Percentiles rank a stretch among this genome's conserved stretches.
Evolutionary conservation across 2,329 filamentous ascomycete genomes (phyloP).

Genomic region (Aspergillus calidoustus): DNA sequence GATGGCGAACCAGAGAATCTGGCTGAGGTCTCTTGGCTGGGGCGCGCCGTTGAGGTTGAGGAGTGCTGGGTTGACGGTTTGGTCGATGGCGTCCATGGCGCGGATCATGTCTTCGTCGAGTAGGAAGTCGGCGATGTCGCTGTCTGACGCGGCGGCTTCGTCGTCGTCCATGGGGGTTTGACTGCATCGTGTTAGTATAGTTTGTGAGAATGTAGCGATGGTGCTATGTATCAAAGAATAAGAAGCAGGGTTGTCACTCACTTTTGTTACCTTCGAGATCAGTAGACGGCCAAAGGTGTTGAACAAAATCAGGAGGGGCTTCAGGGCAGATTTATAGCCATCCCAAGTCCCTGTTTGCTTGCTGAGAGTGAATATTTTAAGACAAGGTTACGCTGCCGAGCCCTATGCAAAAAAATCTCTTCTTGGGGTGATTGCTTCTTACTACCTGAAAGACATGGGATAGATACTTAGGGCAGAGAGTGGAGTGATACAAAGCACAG

Average conservation of each 20-base stretch:
- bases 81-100: neutral
- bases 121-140: neutral
- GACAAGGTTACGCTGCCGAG: neutral
- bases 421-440: neutral
- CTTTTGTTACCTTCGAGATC: neutral
- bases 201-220: neutral
- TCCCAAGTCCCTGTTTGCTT: neutral
- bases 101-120: neutral
- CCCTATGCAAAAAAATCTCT: neutral
- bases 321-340: neutral
- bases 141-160: neutral
- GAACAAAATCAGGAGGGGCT: neutral
- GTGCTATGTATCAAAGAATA: neutral
- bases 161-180: neutral
- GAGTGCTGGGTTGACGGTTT: neutral
- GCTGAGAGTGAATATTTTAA: neutral
- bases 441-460: neutral
- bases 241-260: neutral
- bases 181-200: neutral
- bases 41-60: neutral
- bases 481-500: conserved; percentile 1
- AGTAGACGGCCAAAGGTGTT: neutral
- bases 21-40: neutral
- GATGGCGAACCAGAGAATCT: conserved; percentile 19
- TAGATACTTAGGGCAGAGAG: neutral